These are phyloP conservation scores for Calonectria pseudoturangicola DNA, from an alignment of 2,329 filamentous ascomycete genomes.

Conservation along the genomic window DNA sequence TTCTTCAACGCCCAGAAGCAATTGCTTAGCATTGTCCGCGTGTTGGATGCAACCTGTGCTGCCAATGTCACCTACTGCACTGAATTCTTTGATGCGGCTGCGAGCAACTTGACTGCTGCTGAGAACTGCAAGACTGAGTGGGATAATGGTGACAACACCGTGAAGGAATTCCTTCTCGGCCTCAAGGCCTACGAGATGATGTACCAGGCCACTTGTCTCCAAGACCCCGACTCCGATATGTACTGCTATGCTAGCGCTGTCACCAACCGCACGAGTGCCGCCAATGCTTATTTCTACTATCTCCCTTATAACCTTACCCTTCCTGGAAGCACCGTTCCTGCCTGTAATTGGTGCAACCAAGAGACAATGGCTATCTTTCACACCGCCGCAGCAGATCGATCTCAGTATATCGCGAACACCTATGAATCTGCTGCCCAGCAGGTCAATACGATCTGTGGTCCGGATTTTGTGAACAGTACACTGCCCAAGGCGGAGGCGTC, in stretches of 20 bases:
- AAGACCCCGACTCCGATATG: constrained; percentile 76
- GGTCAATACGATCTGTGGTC: constrained; percentile 80
- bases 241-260: constrained; percentile 92
- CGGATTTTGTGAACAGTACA: constrained; percentile 74
- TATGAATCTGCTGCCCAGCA: constrained; percentile 83
- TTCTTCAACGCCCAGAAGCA: constrained; percentile 89
- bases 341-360: constrained; percentile 84
- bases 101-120: constrained; percentile 76
- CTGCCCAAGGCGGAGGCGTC: constrained; percentile 62
- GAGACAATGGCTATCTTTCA: constrained; percentile 90
- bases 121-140: constrained; percentile 84
- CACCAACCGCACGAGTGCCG: constrained; percentile 81
- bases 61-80: constrained; percentile 81
- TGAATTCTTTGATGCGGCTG: constrained; percentile 77
- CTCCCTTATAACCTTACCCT: constrained; percentile 85
- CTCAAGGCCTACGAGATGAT: constrained; percentile 85
- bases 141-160: constrained; percentile 78
- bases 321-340: constrained; percentile 79
- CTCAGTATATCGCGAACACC: constrained; percentile 79
- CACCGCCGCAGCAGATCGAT: constrained; percentile 78
- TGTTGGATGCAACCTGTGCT: constrained; percentile 86
- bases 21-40: constrained; percentile 81
- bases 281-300: constrained; percentile 89
- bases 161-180: constrained; percentile 84
- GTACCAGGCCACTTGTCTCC: constrained; percentile 88